Evolutionary conservation across 176 grass and related monocot species (phyloP), one percentile per base, ranked within the genome.

Genomic region (Aegilops umbellulata): DNA sequence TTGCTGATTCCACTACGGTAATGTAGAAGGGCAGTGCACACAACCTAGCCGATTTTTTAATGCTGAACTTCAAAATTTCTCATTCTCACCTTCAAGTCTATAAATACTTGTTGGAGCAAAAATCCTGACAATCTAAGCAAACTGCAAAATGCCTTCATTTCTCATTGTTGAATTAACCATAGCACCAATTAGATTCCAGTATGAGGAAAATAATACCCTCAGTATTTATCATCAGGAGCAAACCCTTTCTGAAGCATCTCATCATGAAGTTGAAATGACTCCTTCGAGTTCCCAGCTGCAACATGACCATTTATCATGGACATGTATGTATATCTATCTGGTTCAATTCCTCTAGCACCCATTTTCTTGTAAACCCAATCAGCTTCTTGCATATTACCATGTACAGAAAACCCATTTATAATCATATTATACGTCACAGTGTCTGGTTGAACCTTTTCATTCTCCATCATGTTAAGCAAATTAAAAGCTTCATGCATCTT

Each of bases 161-260:
- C 67, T 67, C 61, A 69, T 68, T 14, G 67, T 79, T 58, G 39
- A 76, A 46, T 14, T 67, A 68, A 39, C 31, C 44, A 78, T 27
- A 16, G 8, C 11, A 36, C n/a, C n/a, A 76, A 61, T 57, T 55
- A 27, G 16, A 36, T 79, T 58, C 31, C 58, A 65, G 74, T 4
- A 83, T 29, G 13, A 19, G 86, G 64, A 66, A 31, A 25, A 32
- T 35, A 49, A 35, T 20, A 30, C 8, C 79, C 75, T 97, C 88
- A 98, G 38, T 94, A 98, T 57, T 92, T 98, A 35, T 99, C 94
- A 75, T 99, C 92, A 5, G 93, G 97, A 61, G 88, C 97, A 77
- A 96, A 89, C 41, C 97, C 97, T 88, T 80, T 96, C 60, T 90
- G 88, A 86, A 99, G 83, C 94, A 99, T 94, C 88, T 94, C 97